These are phyloP conservation scores for Puccinia hordei DNA, from an alignment of 1,284 basidiomycete genomes.

Conservation along the genomic window DNA sequence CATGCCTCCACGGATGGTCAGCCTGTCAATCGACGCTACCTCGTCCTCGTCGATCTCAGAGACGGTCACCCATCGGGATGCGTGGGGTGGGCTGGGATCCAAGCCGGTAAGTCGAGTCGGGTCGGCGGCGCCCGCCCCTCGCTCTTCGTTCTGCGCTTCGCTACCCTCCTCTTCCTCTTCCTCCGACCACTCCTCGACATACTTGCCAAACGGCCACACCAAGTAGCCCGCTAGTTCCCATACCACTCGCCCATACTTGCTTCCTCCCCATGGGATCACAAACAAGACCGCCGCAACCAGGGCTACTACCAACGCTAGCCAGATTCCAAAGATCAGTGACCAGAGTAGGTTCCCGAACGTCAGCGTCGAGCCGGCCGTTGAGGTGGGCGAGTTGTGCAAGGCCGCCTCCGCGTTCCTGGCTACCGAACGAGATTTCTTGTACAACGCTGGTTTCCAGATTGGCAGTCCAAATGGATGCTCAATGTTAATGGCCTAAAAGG, in stretches of 20 bases:
- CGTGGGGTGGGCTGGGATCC: slow-evolving; percentile 21
- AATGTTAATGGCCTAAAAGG: slow-evolving; percentile 63
- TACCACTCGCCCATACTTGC: slow-evolving; percentile 79
- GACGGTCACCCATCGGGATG: slow-evolving; percentile 51
- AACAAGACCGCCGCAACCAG: slow-evolving; percentile 71
- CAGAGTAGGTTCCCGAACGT: slow-evolving; percentile 86
- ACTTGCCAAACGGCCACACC: slow-evolving; percentile 95
- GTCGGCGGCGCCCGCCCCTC: neutral
- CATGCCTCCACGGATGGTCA: slow-evolving; percentile 57
- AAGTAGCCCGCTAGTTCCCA: slow-evolving; percentile 95
- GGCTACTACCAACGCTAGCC: slow-evolving; percentile 77
- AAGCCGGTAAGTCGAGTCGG: slow-evolving; percentile 36
- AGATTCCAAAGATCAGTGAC: slow-evolving; percentile 84
- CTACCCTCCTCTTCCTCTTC: slow-evolving; percentile 58
- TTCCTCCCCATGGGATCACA: slow-evolving; percentile 73
- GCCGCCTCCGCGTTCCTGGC: slow-evolving; percentile 94
- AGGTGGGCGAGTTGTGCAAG: slow-evolving; percentile 85
- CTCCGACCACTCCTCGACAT: slow-evolving; percentile 78
- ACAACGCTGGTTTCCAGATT: slow-evolving; percentile 99
- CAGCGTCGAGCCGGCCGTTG: slow-evolving; percentile 84
- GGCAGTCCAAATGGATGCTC: slow-evolving; percentile 99
- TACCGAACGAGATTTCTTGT: slow-evolving; percentile 96
- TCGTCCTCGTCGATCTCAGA: slow-evolving; percentile 60
- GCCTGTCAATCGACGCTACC: slow-evolving; percentile 60
- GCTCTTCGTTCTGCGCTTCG: slow-evolving; percentile 30